phyloP scores from a whole-genome alignment of 1,284 basidiomycete species.

The Abortiporus biennis region DNA sequence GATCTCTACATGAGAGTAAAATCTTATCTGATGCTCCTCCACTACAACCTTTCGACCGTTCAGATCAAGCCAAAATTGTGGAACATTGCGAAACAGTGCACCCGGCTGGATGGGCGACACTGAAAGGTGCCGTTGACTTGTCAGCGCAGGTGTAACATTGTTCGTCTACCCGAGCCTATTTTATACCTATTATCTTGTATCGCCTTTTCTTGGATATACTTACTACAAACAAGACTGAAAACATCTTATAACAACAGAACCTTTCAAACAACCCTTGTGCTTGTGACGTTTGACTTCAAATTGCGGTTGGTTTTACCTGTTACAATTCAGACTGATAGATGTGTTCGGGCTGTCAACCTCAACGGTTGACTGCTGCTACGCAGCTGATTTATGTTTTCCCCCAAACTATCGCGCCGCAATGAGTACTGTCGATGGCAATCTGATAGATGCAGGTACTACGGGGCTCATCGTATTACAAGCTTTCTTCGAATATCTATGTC shows the following conservation, averaged over 20 bases:
- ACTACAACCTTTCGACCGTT: not conserved
- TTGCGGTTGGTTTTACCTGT: too few relatives aligned
- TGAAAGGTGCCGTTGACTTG: not conserved
- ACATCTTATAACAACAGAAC: not conserved
- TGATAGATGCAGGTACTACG: conserved; percentile 5
- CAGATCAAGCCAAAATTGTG: not conserved
- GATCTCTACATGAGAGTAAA: not conserved
- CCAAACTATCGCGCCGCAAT: not conserved
- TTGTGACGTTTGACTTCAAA: not conserved
- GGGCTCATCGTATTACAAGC: conserved; percentile 17
- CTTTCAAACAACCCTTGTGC: not conserved
- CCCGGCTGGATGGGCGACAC: conserved; percentile 1
- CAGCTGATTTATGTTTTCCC: not conserved
- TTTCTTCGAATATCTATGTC: conserved; percentile 19
- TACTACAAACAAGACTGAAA: not conserved
- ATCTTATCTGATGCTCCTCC: too few relatives aligned
- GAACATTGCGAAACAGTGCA: conserved; percentile 2
- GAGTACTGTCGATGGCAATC: too few relatives aligned
- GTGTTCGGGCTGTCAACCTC: not conserved
- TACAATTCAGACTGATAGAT: not conserved
- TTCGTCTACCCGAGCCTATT: not conserved
- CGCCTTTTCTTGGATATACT: not conserved
- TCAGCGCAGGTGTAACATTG: not conserved
- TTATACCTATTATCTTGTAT: not conserved
- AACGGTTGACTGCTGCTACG: not conserved